Evolutionary conservation across 2,329 filamentous ascomycete species (phyloP).

Genomic region (Botryotinia calthae): DNA sequence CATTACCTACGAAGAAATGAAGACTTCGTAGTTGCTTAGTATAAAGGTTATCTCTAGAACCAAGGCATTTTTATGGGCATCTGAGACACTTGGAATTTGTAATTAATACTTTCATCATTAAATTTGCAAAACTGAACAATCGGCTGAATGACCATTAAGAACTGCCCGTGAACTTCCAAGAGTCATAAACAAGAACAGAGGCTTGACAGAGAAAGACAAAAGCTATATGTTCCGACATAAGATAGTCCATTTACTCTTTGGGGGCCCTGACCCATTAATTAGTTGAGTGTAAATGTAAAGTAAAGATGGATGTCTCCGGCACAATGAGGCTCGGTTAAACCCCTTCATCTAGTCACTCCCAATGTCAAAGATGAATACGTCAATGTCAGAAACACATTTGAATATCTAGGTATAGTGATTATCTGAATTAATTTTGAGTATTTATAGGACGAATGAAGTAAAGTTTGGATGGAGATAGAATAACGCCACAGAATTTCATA

Average conservation of each 20-base stretch:
- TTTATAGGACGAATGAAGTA: neutral
- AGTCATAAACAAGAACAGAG: neutral
- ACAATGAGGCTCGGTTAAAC: neutral
- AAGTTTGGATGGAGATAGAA: neutral
- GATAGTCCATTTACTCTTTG: neutral
- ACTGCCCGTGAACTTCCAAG: neutral
- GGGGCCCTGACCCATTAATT: neutral
- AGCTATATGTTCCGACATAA: neutral
- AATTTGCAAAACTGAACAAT: neutral
- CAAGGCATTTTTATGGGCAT: neutral
- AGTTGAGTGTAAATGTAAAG: neutral
- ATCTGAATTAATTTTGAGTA: neutral
- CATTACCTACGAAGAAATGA: neutral
- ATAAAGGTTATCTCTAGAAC: neutral
- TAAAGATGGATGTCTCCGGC: neutral
- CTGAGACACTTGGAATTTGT: neutral
- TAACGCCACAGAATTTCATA: neutral
- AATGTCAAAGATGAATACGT: neutral
- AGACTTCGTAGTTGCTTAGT: neutral
- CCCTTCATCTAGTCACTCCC: neutral
- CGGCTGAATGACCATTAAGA: neutral
- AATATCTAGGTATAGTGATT: neutral
- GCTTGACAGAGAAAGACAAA: neutral
- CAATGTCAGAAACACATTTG: neutral
- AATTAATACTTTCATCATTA: neutral